A percentile compares a stretch with the other conserved stretches of the same genome.
phyloP scores from a whole-genome alignment of 2,329 filamentous ascomycete genomes.

The Trichoderma hamatum region DNA sequence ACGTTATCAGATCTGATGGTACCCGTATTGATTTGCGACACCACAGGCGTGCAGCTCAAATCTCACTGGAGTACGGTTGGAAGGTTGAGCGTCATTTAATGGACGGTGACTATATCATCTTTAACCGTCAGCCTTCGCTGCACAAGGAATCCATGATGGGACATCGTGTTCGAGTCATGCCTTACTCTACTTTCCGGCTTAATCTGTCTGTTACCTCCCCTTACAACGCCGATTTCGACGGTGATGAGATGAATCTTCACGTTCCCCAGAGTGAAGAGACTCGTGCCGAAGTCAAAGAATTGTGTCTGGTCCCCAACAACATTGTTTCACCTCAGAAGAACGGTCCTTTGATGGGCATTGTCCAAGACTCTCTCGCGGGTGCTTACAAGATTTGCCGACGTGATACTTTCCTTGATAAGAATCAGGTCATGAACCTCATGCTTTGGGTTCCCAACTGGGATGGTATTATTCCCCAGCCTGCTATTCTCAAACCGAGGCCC shows the following conservation, averaged over 20 bases:
- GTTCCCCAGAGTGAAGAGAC: constrained; percentile 98
- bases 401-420: constrained; percentile 87
- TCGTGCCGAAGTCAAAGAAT: constrained; percentile 87
- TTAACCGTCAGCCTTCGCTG: constrained; percentile 98
- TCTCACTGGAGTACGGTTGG: constrained; percentile 93
- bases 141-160: constrained; percentile 99
- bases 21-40: constrained; percentile 94
- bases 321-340: constrained; percentile 98
- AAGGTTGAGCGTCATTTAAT: constrained; percentile 97
- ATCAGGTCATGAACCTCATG: constrained; percentile 94
- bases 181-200: constrained; percentile 96
- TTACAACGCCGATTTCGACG: constrained; percentile 99
- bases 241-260: constrained; percentile 99
- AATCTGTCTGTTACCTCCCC: constrained; percentile 97
- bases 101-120: constrained; percentile 96
- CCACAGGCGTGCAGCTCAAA: constrained; percentile 83
- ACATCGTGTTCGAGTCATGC: constrained; percentile 96
- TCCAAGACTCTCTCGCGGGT: constrained; percentile 95
- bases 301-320: constrained; percentile 97
- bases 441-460: constrained; percentile 99
- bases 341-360: constrained; percentile 97
- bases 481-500: constrained; percentile 89
- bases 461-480: constrained; percentile 86
- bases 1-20: constrained; percentile 91
- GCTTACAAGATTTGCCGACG: constrained; percentile 95